Evolutionary conservation across 164 flowering plant species (phyloP), one percentile per base, ranked within the genome.

Genomic region (Aristolochia contorta): DNA sequence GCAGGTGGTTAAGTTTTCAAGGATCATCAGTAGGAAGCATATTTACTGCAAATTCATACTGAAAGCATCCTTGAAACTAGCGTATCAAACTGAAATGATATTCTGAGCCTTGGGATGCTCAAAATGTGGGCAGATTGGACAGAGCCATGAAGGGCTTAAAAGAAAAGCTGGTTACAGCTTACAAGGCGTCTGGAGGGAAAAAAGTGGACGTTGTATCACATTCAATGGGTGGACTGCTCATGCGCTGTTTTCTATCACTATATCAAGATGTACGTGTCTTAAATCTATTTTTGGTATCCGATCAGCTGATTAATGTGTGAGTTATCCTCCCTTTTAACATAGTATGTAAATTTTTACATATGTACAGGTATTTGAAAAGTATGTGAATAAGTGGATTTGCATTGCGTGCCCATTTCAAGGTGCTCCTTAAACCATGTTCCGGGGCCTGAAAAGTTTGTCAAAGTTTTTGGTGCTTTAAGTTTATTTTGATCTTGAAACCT

Each of bases 361-460:
- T 67, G 32, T 23, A 61, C 82, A 92, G 98, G 76, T 83, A 21
- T 92, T 92, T 66, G 58, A 76, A 56, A 79, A 77, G 76, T 89
- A 82, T 70, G 96, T 89, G 23, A 87, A 72, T 59, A 89, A 87
- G 76, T 92, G 98, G 98, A 89, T 92, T 48, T 74, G 80, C 71
- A 87, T 92, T 33, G 96, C 91, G 0, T 80, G 89, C 72, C 98
- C 98, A 10, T 92, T 92, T 66, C 96, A 87, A 89, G 98, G 96
- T 87, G 74, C 63, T 46, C 56, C 30, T 23, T 23, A 32, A n/a
- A 18, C 8, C 43, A n/a, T 56, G 43, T 37, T 37, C 12, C n/a
- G n/a, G n/a, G n/a, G 43, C 12, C 10, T 56, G 2, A 54, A 30
- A 37, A 61, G 1, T 51, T 33, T 4, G 51, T 10, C 23, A 33